Percentiles rank a stretch among this genome's conserved stretches.
Evolutionary conservation across 2,329 filamentous ascomycete genomes (phyloP).

Genomic region (Arthrobotrys sinensis): DNA sequence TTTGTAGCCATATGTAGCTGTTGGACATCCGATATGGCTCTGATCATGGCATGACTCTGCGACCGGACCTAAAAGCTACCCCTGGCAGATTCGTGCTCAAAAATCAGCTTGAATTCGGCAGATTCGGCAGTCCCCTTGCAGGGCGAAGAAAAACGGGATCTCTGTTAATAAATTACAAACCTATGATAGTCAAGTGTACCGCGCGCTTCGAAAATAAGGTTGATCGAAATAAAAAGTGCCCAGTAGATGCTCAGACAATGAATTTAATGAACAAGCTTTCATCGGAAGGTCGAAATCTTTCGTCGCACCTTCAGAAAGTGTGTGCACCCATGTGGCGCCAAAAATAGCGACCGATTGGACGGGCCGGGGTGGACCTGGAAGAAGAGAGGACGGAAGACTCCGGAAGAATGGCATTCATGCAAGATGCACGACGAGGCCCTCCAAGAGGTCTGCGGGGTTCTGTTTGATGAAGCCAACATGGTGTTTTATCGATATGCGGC

Average conservation of each 20-base stretch:
- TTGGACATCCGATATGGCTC: slow-evolving; percentile 14
- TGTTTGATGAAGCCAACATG: slow-evolving; percentile 20
- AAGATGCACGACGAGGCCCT: slow-evolving; percentile 7
- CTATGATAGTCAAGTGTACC: slow-evolving; percentile 17
- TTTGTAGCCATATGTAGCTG: not conserved
- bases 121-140: slow-evolving; percentile 31
- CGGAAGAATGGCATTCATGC: slow-evolving; percentile 32
- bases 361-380: not conserved
- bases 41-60: slow-evolving; percentile 32
- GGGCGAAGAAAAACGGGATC: slow-evolving; percentile 1
- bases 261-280: slow-evolving; percentile 22
- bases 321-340: slow-evolving; percentile 19
- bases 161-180: slow-evolving; percentile 13
- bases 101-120: slow-evolving; percentile 26
- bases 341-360: slow-evolving; percentile 38
- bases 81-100: too few relatives aligned
- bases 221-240: slow-evolving; percentile 14
- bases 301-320: not conserved
- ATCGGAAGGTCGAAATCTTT: slow-evolving; percentile 7
- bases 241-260: not conserved
- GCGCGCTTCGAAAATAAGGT: slow-evolving; percentile 42
- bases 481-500: slow-evolving; percentile 20
- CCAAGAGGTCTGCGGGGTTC: slow-evolving; percentile 7
- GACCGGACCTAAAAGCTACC: not conserved
- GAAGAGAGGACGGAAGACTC: slow-evolving; percentile 16